Evolutionary conservation across 2,329 filamentous ascomycete species (phyloP).

Genomic region (Xylaria sp.): DNA sequence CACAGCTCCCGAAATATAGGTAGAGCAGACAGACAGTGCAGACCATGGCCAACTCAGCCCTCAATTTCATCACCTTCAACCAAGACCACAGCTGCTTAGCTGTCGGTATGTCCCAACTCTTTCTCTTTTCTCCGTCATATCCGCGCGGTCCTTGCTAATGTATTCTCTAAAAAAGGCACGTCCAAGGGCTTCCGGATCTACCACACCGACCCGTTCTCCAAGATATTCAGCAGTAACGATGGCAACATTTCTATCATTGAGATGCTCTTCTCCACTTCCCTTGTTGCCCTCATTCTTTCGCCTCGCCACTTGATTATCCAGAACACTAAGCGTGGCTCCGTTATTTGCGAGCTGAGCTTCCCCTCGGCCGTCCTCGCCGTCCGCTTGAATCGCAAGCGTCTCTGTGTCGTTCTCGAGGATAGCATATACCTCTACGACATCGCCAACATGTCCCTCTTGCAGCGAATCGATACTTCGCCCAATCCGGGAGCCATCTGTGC

Average conservation of each 20-base stretch:
- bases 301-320: constrained; percentile 94
- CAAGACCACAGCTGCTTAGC: constrained; percentile 98
- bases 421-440: constrained; percentile 99
- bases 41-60: constrained; percentile 73
- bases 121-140: not conserved
- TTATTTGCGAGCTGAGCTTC: constrained; percentile 98
- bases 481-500: constrained; percentile 93
- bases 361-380: constrained; percentile 96
- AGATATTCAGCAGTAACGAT: constrained; percentile 93
- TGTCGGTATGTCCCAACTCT: constrained; percentile 73
- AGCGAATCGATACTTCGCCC: constrained; percentile 92
- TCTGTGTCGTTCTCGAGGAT: constrained; percentile 93
- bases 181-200: constrained; percentile 96
- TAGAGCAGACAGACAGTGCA: constrained; percentile 4
- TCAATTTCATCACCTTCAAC: constrained; percentile 99
- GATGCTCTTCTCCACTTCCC: constrained; percentile 98
- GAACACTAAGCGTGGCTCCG: constrained; percentile 86
- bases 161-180: constrained; percentile 70
- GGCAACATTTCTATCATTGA: constrained; percentile 96
- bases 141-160: not conserved
- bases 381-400: constrained; percentile 90
- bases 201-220: constrained; percentile 94
- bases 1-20: not conserved
- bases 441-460: constrained; percentile 94
- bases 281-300: constrained; percentile 92